Evolutionary conservation across 2,329 filamentous ascomycete species (phyloP).

Genomic region (Cyphellophora europaea): DNA sequence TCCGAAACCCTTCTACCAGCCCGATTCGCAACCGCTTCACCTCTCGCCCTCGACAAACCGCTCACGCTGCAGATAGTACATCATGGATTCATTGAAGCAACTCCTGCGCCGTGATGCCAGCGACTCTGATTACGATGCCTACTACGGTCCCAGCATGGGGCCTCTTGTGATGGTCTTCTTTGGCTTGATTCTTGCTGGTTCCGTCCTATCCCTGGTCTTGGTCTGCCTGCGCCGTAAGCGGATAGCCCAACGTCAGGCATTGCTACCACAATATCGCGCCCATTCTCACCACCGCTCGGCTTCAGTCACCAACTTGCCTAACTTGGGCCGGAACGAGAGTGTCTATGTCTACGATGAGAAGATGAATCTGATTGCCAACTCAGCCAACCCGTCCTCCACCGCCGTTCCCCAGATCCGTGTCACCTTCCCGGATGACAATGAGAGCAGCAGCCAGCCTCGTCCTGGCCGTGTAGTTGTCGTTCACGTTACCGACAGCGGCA

Average conservation of each 20-base stretch:
- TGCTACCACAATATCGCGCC: conserved; percentile 61
- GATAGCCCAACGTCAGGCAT: conserved; percentile 39
- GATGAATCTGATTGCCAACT: conserved; percentile 67
- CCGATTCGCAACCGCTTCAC: too few relatives aligned
- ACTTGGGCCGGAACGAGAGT: conserved; percentile 52
- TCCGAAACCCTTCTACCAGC: too few relatives aligned
- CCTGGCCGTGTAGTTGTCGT: conserved; percentile 87
- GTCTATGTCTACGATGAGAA: conserved; percentile 74
- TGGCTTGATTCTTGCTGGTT: conserved; percentile 63
- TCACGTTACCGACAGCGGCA: conserved; percentile 74
- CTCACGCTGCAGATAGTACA: too few relatives aligned
- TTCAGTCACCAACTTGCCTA: conserved; percentile 43
- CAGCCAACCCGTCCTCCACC: conserved; percentile 63
- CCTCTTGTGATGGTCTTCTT: conserved; percentile 73
- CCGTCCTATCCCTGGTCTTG: conserved; percentile 59
- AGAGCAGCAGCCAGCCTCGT: conserved; percentile 57
- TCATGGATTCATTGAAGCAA: conserved; percentile 11
- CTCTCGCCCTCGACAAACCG: too few relatives aligned
- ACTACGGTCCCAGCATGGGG: conserved; percentile 54
- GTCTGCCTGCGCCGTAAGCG: conserved; percentile 64
- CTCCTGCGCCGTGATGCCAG: conserved; percentile 7
- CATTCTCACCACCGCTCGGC: conserved; percentile 46
- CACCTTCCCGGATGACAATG: conserved; percentile 94
- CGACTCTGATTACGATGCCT: conserved; percentile 29
- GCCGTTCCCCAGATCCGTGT: conserved; percentile 97